These are phyloP conservation scores for Ophiostoma sp. DNA, from an alignment of 2,329 filamentous ascomycete genomes.

Conservation along the genomic window DNA sequence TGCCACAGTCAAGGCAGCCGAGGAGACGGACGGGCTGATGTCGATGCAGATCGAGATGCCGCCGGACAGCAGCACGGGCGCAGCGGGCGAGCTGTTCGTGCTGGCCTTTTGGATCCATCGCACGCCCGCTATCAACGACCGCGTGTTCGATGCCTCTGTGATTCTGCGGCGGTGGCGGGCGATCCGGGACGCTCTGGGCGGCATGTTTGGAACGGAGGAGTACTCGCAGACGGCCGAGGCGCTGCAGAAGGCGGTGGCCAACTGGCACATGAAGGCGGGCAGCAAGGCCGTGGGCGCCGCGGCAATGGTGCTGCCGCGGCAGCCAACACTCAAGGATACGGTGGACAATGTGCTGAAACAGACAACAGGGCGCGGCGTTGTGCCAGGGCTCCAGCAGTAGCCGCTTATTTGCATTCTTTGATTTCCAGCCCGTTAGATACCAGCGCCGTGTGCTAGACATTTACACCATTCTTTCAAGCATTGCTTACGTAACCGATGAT, in stretches of 20 bases:
- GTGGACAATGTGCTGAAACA: constrained; percentile 22
- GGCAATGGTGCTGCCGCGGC: constrained; percentile 28
- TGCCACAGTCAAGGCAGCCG: constrained; percentile 55
- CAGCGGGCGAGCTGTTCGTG: constrained; percentile 34
- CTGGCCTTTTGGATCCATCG: constrained; percentile 52
- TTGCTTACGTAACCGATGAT: neutral
- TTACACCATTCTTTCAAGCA: neutral
- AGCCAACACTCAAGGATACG: constrained; percentile 43
- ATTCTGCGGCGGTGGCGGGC: constrained; percentile 41
- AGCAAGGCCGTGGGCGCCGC: neutral
- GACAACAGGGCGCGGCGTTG: constrained; percentile 3
- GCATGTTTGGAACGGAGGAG: constrained; percentile 31
- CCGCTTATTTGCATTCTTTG: neutral
- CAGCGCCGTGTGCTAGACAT: neutral
- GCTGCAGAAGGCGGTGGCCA: neutral
- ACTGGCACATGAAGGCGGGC: neutral
- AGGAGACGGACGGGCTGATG: constrained; percentile 51
- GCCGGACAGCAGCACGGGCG: neutral
- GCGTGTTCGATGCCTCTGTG: constrained; percentile 26
- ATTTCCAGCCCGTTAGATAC: neutral
- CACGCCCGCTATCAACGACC: constrained; percentile 11
- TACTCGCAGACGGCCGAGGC: constrained; percentile 12
- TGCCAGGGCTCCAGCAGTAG: constrained; percentile 10
- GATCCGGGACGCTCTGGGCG: constrained; percentile 30
- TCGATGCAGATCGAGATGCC: constrained; percentile 23